Percentiles rank a stretch among this genome's conserved stretches.
phyloP scores from a whole-genome alignment of 495 filamentous ascomycete species.

The Chaetomium tenue region DNA sequence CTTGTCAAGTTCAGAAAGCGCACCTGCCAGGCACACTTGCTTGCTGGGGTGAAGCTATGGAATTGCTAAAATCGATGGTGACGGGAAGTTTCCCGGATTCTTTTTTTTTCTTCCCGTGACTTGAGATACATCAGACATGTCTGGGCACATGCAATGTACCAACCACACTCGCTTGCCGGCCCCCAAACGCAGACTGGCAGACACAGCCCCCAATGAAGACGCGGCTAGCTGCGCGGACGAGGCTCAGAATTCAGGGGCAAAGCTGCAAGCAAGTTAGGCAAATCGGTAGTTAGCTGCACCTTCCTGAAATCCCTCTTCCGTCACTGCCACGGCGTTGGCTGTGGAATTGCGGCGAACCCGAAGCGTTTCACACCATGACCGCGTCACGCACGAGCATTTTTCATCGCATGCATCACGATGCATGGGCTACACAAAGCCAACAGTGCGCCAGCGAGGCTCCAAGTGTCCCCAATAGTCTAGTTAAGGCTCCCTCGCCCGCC shows the following conservation, averaged over 20 bases:
- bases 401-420: neutral
- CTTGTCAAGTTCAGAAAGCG: neutral
- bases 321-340: neutral
- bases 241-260: neutral
- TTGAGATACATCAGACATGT: too few species aligned
- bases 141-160: too few species aligned
- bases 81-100: too few species aligned
- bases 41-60: too few species aligned
- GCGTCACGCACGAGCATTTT: neutral
- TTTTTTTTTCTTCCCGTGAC: too few species aligned
- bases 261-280: neutral
- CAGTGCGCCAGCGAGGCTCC: neutral
- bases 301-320: constrained; percentile 8
- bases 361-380: constrained; percentile 1
- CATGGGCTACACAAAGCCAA: neutral
- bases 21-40: neutral
- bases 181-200: too few species aligned
- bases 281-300: neutral
- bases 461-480: neutral
- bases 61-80: too few species aligned
- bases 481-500: constrained; percentile 8
- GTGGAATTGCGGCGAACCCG: constrained; percentile 14
- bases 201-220: neutral
- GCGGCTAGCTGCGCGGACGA: neutral
- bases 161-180: too few species aligned